phyloP scores from a whole-genome alignment of 164 flowering plant species.

The Paratinospora sagittata region DNA sequence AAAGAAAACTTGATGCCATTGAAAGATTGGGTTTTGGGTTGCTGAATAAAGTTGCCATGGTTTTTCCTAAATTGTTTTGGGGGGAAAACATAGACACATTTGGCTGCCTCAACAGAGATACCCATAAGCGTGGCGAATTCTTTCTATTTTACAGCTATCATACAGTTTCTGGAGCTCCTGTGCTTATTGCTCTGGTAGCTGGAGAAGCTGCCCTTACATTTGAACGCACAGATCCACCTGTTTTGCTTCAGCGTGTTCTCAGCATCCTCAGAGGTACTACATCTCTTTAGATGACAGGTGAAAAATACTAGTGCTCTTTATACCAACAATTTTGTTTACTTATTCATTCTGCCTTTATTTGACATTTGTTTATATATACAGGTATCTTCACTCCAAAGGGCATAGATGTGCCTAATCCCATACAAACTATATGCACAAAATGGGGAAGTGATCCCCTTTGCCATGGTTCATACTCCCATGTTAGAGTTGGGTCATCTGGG shows the following conservation, averaged over 20 bases:
- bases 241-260: conserved; percentile 58
- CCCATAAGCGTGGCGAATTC: conserved; percentile 70
- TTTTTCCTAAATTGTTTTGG: conserved; percentile 88
- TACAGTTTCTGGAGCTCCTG: conserved; percentile 89
- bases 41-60: conserved; percentile 91
- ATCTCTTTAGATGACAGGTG: conserved; percentile 22
- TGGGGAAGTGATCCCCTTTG: conserved; percentile 91
- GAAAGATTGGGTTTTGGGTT: conserved; percentile 88
- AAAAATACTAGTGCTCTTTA: conserved; percentile 3
- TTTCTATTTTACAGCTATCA: conserved; percentile 84
- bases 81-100: conserved; percentile 91
- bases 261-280: conserved; percentile 69
- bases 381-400: conserved; percentile 84
- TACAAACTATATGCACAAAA: conserved; percentile 81
- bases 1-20: conserved; percentile 72
- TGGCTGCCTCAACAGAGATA: conserved; percentile 55
- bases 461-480: conserved; percentile 89
- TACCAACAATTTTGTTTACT: background rate
- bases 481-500: conserved; percentile 79
- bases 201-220: conserved; percentile 85
- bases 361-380: conserved; percentile 23
- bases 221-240: conserved; percentile 60
- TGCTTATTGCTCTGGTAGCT: conserved; percentile 81
- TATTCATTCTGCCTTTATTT: conserved; percentile 4
- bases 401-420: conserved; percentile 77